Percentiles rank a stretch among this genome's conserved stretches.
Conservation (phyloP, 2,329 filamentous ascomycete genomes). For the Botrytis squamosa region DNA sequence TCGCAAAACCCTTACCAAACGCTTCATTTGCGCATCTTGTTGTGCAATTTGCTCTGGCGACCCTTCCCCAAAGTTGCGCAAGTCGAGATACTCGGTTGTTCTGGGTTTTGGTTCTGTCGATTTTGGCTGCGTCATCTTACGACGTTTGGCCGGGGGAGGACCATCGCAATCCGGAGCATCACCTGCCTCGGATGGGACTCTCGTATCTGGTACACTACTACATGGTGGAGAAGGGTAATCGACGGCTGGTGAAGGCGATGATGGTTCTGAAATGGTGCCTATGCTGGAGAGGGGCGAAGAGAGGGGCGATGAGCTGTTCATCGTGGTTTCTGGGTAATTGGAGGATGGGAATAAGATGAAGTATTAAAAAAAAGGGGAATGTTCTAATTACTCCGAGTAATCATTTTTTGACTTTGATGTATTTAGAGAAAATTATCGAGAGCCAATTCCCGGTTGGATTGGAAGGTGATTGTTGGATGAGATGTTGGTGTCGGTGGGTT, state of each 20-base stretch:
- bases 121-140: conserved; percentile 57
- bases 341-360: background rate
- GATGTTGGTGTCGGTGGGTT: background rate
- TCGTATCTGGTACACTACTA: conserved; percentile 33
- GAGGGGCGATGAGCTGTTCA: conserved; percentile 28
- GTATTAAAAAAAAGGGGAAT: conserved; percentile 7
- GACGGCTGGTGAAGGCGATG: conserved; percentile 28
- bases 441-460: background rate
- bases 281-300: conserved; percentile 41
- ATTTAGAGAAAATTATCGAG: background rate
- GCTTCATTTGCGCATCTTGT: conserved; percentile 63
- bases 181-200: conserved; percentile 27
- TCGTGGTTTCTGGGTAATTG: conserved; percentile 3
- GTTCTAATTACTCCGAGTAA: conserved; percentile 18
- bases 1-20: conserved; percentile 71
- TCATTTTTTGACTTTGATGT: conserved; percentile 14
- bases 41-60: conserved; percentile 46
- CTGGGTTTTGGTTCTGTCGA: conserved; percentile 53
- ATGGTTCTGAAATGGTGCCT: conserved; percentile 41
- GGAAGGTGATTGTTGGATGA: background rate
- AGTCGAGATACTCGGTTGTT: conserved; percentile 78
- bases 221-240: conserved; percentile 38
- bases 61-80: conserved; percentile 53
- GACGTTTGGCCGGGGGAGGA: conserved; percentile 72
- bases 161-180: conserved; percentile 48